A percentile compares a stretch with the other conserved stretches of the same genome.
Evolutionary conservation across 306 rosid species (phyloP).

Genomic region (Fagus crenata): DNA sequence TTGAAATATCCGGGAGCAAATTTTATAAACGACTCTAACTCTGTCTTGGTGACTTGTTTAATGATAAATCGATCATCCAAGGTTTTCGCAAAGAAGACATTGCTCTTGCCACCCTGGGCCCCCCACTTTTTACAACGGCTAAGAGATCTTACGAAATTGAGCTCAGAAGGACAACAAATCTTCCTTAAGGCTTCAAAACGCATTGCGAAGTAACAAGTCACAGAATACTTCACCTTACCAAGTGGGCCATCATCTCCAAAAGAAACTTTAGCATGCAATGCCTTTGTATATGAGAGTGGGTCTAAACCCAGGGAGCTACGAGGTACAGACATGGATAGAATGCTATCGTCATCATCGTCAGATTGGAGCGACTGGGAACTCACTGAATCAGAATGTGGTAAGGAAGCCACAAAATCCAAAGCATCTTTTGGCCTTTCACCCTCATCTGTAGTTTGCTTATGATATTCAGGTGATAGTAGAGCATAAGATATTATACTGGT

Average conservation of each 20-base stretch:
- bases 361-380: slow-evolving; percentile 49
- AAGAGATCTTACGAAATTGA: slow-evolving; percentile 77
- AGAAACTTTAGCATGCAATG: slow-evolving; percentile 78
- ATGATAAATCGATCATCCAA: slow-evolving; percentile 89
- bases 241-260: slow-evolving; percentile 78
- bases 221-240: slow-evolving; percentile 69
- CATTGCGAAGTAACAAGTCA: slow-evolving; percentile 79
- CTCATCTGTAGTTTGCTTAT: slow-evolving; percentile 53
- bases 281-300: slow-evolving; percentile 54
- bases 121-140: slow-evolving; percentile 98
- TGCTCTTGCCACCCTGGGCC: slow-evolving; percentile 99
- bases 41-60: slow-evolving; percentile 91
- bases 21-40: slow-evolving; percentile 87
- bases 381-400: slow-evolving; percentile 50
- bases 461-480: slow-evolving; percentile 61
- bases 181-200: slow-evolving; percentile 83
- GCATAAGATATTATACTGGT: slow-evolving; percentile 85
- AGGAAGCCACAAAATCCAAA: slow-evolving; percentile 35
- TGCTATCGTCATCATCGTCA: slow-evolving; percentile 69
- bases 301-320: slow-evolving; percentile 59
- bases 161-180: slow-evolving; percentile 88
- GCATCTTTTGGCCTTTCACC: slow-evolving; percentile 57
- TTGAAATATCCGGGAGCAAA: slow-evolving; percentile 83
- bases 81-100: slow-evolving; percentile 92
- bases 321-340: slow-evolving; percentile 57